Percentiles rank a stretch among this genome's conserved stretches.
These are phyloP conservation scores for Tricholomella constricta DNA, from an alignment of 768 basidiomycete genomes.

Conservation along the genomic window DNA sequence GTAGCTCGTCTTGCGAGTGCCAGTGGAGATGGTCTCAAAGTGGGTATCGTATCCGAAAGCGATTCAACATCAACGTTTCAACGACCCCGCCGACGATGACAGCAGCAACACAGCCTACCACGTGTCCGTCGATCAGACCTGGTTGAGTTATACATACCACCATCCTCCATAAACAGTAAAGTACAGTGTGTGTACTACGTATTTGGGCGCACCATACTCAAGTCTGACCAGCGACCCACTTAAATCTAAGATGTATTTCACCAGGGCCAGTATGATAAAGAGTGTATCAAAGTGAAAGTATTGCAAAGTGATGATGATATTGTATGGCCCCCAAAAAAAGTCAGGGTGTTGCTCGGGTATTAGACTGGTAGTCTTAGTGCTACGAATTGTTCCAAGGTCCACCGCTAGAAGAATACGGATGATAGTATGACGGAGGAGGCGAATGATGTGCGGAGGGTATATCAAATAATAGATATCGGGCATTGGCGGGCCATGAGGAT, in stretches of 20 bases:
- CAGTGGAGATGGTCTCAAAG: neutral
- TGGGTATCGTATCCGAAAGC: too few relatives aligned
- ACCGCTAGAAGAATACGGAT: constrained; percentile 23
- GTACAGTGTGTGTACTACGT: too few relatives aligned
- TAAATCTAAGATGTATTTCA: constrained; percentile 18
- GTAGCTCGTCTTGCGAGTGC: neutral
- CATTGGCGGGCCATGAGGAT: constrained; percentile 23
- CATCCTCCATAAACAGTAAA: too few relatives aligned
- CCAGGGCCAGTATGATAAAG: constrained; percentile 11
- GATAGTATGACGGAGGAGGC: constrained; percentile 26
- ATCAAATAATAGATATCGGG: constrained; percentile 37
- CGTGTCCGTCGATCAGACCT: too few relatives aligned
- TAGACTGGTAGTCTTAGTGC: constrained; percentile 30
- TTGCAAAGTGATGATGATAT: constrained; percentile 15
- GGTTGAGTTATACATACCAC: neutral
- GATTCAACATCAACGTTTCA: too few relatives aligned
- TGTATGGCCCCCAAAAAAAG: constrained; percentile 14
- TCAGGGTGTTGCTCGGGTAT: constrained; percentile 27
- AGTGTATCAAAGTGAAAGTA: constrained; percentile 13
- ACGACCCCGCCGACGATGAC: too few relatives aligned
- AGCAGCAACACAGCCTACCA: neutral
- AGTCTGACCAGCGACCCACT: constrained; percentile 1
- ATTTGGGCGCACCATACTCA: too few relatives aligned
- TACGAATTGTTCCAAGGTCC: constrained; percentile 31
- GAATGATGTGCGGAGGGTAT: constrained; percentile 40